These are phyloP conservation scores for Bryoglossum gracile DNA, from an alignment of 495 filamentous ascomycete genomes.

Conservation along the genomic window DNA sequence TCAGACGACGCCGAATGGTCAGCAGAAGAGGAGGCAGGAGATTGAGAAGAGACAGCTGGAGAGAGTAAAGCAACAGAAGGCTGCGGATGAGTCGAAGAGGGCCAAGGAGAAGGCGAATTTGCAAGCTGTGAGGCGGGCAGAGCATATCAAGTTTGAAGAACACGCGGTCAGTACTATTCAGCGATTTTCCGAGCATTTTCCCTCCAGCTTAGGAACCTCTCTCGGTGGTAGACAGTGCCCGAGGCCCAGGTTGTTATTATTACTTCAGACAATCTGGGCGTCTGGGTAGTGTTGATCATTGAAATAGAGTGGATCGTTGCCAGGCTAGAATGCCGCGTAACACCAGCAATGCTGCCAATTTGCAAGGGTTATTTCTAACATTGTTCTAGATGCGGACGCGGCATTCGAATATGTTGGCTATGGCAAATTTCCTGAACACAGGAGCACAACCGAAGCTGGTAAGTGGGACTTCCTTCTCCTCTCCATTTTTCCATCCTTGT, in stretches of 20 bases:
- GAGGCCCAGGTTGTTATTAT: too few species aligned
- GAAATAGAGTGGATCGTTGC: too few species aligned
- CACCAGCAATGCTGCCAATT: too few species aligned
- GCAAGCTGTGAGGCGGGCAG: conserved; percentile 48
- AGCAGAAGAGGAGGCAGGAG: conserved; percentile 72
- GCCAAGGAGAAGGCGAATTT: conserved; percentile 55
- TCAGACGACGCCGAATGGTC: conserved; percentile 58
- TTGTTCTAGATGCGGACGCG: conserved; percentile 66
- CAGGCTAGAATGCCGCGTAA: too few species aligned
- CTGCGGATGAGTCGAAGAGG: conserved; percentile 57
- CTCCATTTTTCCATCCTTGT: background rate
- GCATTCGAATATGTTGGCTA: conserved; percentile 56
- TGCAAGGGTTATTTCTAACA: conserved; percentile 27
- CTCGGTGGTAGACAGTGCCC: too few species aligned
- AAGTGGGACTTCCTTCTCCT: conserved; percentile 28
- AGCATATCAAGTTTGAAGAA: conserved; percentile 73
- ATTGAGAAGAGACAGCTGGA: conserved; percentile 87
- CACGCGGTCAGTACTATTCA: conserved; percentile 61
- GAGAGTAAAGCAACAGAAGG: conserved; percentile 67
- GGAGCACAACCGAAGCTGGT: conserved; percentile 70
- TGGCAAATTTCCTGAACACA: conserved; percentile 71
- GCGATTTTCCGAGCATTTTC: background rate
- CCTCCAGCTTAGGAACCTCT: too few species aligned
- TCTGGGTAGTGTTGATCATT: too few species aligned
- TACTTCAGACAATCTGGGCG: too few species aligned